Evolutionary conservation across 108 stramenopile genomes (phyloP).

Genomic region (Hondaea fermentalgiana): DNA sequence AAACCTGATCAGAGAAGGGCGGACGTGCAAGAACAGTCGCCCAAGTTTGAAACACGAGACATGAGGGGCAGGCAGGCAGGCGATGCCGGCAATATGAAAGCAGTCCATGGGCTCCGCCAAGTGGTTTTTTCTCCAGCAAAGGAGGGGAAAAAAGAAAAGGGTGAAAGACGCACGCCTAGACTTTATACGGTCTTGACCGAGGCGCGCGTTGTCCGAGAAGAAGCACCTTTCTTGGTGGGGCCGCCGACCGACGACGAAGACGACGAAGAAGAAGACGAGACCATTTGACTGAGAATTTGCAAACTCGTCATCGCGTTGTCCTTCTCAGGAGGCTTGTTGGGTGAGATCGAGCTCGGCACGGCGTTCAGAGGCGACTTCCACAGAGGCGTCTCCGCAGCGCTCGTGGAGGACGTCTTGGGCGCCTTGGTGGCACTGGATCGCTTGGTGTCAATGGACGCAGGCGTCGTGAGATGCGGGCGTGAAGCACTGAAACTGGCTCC

Average conservation of each 20-base stretch:
- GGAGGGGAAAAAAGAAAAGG: no score
- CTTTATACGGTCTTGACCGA: no score
- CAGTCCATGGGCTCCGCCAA: no score
- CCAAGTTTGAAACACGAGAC: no score
- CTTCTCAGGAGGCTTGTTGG: not conserved
- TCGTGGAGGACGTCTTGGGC: not conserved
- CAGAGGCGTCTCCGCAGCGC: not conserved
- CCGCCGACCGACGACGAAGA: not conserved
- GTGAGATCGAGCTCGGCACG: not conserved
- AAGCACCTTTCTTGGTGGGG: not conserved
- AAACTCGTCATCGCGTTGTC: not conserved
- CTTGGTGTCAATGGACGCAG: not conserved
- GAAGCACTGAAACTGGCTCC: not conserved
- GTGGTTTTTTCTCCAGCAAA: no score
- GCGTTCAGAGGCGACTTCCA: not conserved
- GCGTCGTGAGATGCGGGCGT: not conserved
- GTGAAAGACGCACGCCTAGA: no score
- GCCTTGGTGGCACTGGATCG: not conserved
- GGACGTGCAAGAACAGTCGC: no score
- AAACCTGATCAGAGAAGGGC: no score
- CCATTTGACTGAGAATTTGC: not conserved
- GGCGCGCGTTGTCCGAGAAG: not conserved
- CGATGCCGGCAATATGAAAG: no score
- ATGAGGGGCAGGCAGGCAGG: no score
- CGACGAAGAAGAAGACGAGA: not conserved